These are phyloP conservation scores for Phialemonium atrogriseum DNA, from an alignment of 2,329 filamentous ascomycete species.

Conservation along the genomic window DNA sequence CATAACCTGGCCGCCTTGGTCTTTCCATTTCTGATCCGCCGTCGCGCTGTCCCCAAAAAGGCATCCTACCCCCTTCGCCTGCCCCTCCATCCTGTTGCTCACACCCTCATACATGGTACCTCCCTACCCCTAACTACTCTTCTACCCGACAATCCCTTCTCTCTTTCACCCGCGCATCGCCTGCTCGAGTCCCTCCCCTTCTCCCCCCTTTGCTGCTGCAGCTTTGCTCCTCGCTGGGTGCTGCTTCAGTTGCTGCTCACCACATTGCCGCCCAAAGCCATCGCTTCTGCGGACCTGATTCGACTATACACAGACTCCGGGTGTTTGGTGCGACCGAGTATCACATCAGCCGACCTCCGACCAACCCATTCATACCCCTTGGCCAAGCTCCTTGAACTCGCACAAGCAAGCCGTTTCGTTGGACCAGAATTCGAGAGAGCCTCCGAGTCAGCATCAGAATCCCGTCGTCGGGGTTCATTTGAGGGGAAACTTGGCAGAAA, in stretches of 20 bases:
- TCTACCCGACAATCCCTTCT: not conserved
- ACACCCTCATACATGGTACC: not conserved
- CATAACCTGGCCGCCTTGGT: slow-evolving; percentile 17
- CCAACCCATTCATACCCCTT: slow-evolving; percentile 1
- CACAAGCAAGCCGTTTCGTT: not conserved
- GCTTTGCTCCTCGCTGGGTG: not conserved
- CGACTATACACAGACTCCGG: slow-evolving; percentile 1
- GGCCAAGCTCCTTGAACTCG: not conserved
- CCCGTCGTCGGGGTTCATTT: too few species aligned
- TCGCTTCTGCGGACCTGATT: slow-evolving; percentile 2
- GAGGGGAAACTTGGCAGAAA: too few species aligned
- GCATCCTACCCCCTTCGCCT: slow-evolving; percentile 3
- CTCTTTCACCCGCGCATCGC: too few species aligned
- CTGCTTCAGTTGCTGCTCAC: not conserved
- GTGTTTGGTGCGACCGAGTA: slow-evolving; percentile 6
- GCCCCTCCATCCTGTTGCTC: slow-evolving; percentile 3
- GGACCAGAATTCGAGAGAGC: not conserved
- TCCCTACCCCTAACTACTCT: not conserved
- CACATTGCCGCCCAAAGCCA: not conserved
- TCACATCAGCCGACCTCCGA: slow-evolving; percentile 7
- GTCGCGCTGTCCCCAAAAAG: slow-evolving; percentile 7
- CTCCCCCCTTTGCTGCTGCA: not conserved
- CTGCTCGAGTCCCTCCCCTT: not conserved
- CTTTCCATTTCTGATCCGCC: slow-evolving; percentile 4
- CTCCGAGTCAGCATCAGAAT: too few species aligned